phyloP scores from a whole-genome alignment of 805 yeast species.

The Ogataea nitratoaversa region DNA sequence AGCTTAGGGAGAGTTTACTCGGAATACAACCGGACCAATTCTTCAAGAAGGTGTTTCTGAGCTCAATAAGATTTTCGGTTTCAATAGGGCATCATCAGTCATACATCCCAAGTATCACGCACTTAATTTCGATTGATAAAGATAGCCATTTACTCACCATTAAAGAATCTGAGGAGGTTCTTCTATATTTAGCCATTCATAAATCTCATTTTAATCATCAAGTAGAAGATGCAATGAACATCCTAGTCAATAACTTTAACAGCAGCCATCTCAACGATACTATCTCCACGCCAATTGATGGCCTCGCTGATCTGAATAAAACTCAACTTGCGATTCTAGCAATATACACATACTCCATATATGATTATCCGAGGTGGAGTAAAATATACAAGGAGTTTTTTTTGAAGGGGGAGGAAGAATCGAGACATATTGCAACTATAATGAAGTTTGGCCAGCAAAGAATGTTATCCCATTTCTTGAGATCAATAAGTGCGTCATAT shows the following conservation, averaged over 20 bases:
- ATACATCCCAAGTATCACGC: slow-evolving; percentile 48
- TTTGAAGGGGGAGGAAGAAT: slow-evolving; percentile 7
- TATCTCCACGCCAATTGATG: background rate
- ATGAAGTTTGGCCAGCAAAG: slow-evolving; percentile 43
- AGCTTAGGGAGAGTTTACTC: slow-evolving; percentile 53
- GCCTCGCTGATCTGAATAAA: background rate
- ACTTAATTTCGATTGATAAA: slow-evolving; percentile 32
- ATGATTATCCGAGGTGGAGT: slow-evolving; percentile 33
- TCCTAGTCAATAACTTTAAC: slow-evolving; percentile 16
- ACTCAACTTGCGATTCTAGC: slow-evolving; percentile 2
- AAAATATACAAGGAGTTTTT: slow-evolving; percentile 12
- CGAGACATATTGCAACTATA: slow-evolving; percentile 18
- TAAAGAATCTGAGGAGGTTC: slow-evolving; percentile 37
- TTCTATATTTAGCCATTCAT: slow-evolving; percentile 42
- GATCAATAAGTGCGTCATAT: slow-evolving; percentile 33
- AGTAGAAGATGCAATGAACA: slow-evolving; percentile 29
- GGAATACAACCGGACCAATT: slow-evolving; percentile 31
- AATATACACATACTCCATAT: slow-evolving; percentile 27
- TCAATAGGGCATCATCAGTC: slow-evolving; percentile 47
- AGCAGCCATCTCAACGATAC: background rate
- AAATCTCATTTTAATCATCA: slow-evolving; percentile 37
- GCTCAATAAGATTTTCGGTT: slow-evolving; percentile 43
- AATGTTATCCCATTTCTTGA: slow-evolving; percentile 27
- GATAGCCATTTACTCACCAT: slow-evolving; percentile 18
- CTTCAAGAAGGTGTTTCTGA: slow-evolving; percentile 41